phyloP scores from a whole-genome alignment of 2,329 filamentous ascomycete species.

The Colletotrichum endophyticum region DNA sequence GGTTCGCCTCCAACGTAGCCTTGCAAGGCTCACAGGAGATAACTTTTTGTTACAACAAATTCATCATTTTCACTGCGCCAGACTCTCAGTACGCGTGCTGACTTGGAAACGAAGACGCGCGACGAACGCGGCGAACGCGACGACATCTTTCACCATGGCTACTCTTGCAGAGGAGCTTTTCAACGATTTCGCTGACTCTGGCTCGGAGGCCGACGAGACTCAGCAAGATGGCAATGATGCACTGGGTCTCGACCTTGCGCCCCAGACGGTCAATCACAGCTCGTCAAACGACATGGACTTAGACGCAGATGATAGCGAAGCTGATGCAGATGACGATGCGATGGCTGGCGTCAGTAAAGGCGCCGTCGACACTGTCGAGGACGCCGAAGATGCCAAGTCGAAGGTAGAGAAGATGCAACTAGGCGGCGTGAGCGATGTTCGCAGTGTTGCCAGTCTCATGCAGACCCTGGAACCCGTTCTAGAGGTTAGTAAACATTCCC shows the following conservation, averaged over 20 bases:
- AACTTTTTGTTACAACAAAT: background rate
- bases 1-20: background rate
- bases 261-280: conserved; percentile 41
- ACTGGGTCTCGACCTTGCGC: conserved; percentile 48
- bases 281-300: conserved; percentile 57
- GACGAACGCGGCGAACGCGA: background rate
- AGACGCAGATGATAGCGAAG: conserved; percentile 59
- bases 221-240: conserved; percentile 52
- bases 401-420: conserved; percentile 86
- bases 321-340: conserved; percentile 65
- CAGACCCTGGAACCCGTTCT: conserved; percentile 80
- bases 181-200: conserved; percentile 88
- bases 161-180: conserved; percentile 91
- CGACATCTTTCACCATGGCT: conserved; percentile 66
- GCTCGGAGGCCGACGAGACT: conserved; percentile 73
- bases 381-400: conserved; percentile 74
- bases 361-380: conserved; percentile 57
- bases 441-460: conserved; percentile 81
- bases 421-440: conserved; percentile 75
- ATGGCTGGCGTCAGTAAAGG: conserved; percentile 52
- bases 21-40: background rate
- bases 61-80: background rate
- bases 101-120: background rate
- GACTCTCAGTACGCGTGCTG: background rate
- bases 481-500: conserved; percentile 66